phyloP scores from a whole-genome alignment of 2,329 filamentous ascomycete species.

The Colletotrichum nymphaeae region DNA sequence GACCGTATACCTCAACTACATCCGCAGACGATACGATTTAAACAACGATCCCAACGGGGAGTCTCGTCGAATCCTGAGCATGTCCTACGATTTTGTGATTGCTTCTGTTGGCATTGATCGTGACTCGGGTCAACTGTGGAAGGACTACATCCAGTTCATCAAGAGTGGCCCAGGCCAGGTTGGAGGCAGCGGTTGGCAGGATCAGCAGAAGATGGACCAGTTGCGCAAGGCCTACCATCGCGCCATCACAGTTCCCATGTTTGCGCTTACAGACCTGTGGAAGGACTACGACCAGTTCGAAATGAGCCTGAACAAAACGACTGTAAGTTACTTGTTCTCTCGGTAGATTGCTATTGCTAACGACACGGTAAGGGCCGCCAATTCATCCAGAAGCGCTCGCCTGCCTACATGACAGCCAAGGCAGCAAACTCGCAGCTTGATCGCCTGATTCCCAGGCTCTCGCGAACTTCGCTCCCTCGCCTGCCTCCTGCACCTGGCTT shows the following conservation, averaged over 20 bases:
- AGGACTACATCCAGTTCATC: slow-evolving; percentile 94
- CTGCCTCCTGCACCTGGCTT: slow-evolving; percentile 88
- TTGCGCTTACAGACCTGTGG: slow-evolving; percentile 87
- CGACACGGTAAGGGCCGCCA: slow-evolving; percentile 83
- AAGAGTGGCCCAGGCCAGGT: slow-evolving; percentile 87
- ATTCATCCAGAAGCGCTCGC: slow-evolving; percentile 91
- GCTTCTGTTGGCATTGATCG: slow-evolving; percentile 91
- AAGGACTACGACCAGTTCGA: slow-evolving; percentile 99
- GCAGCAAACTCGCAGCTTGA: slow-evolving; percentile 91
- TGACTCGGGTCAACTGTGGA: slow-evolving; percentile 90
- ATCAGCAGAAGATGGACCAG: slow-evolving; percentile 97
- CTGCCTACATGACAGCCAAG: slow-evolving; percentile 95
- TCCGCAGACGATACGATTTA: slow-evolving; percentile 90
- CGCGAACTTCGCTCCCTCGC: slow-evolving; percentile 81
- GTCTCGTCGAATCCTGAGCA: slow-evolving; percentile 82
- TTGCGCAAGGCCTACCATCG: slow-evolving; percentile 92
- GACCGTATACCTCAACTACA: slow-evolving; percentile 95
- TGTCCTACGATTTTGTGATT: slow-evolving; percentile 93
- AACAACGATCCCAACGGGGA: slow-evolving; percentile 79
- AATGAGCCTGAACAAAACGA: slow-evolving; percentile 91
- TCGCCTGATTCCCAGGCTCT: slow-evolving; percentile 82
- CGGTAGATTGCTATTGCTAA: neutral
- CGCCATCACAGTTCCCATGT: slow-evolving; percentile 87
- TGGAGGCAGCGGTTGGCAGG: slow-evolving; percentile 91
- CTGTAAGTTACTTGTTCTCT: slow-evolving; percentile 63